These are phyloP conservation scores for Histomonas meleagridis DNA, from an alignment of 208 protist species.

Conservation along the genomic window DNA sequence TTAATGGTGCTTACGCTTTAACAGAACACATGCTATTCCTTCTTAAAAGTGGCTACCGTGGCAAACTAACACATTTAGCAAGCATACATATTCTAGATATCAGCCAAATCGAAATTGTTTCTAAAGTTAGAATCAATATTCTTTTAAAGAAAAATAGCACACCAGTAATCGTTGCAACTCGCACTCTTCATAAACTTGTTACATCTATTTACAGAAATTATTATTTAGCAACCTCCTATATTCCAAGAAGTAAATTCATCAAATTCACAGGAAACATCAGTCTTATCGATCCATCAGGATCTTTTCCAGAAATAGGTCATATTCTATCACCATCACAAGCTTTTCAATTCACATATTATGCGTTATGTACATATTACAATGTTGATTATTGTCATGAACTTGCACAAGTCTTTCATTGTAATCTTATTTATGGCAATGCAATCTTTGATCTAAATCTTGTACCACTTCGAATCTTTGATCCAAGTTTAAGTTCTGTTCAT, in stretches of 20 bases:
- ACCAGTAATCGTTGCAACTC: no score
- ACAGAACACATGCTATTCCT: neutral
- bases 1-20: neutral
- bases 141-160: no score
- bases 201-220: no score
- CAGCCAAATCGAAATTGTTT: no score
- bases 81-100: no score
- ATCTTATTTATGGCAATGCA: neutral
- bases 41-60: no score
- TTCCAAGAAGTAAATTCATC: neutral
- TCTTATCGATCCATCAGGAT: neutral
- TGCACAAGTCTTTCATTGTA: neutral
- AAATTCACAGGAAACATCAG: no score
- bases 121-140: no score
- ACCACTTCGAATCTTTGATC: neutral
- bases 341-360: neutral
- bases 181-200: no score
- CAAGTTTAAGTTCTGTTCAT: neutral
- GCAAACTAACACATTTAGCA: no score
- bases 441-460: neutral
- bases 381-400: neutral
- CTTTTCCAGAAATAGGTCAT: neutral
- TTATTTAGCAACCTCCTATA: neutral
- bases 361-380: neutral
- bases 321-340: neutral